Evolutionary conservation across 2,329 filamentous ascomycete species (phyloP).

Genomic region (Cladosporium phlei): DNA sequence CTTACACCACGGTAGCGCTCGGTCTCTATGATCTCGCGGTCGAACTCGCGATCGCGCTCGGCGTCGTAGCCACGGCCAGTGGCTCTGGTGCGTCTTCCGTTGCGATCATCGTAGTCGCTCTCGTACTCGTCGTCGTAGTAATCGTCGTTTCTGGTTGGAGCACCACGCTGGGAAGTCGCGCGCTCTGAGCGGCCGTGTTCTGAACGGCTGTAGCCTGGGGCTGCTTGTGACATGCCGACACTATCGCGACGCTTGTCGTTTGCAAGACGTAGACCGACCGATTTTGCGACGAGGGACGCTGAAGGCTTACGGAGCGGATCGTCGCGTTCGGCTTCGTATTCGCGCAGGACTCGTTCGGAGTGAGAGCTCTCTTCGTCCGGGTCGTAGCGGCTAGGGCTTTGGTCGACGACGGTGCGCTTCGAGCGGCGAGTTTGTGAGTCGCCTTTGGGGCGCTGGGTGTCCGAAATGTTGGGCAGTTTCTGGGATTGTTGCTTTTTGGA

Average conservation of each 20-base stretch:
- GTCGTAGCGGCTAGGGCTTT: constrained; percentile 14
- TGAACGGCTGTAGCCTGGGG: constrained; percentile 27
- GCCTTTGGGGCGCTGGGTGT: constrained; percentile 1
- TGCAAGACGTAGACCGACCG: constrained; percentile 14
- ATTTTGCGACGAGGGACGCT: constrained; percentile 11
- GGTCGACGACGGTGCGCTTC: background rate
- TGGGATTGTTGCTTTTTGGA: background rate
- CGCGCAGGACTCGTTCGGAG: constrained; percentile 23
- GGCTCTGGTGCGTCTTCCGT: constrained; percentile 9
- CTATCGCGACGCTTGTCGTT: constrained; percentile 22
- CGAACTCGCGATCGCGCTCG: constrained; percentile 26
- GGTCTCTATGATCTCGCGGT: constrained; percentile 28
- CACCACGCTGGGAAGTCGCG: constrained; percentile 5
- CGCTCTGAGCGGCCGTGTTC: constrained; percentile 28
- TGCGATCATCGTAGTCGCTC: constrained; percentile 17
- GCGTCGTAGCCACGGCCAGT: constrained; percentile 18
- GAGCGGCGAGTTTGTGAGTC: constrained; percentile 2
- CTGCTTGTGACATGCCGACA: constrained; percentile 22
- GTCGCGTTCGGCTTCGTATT: constrained; percentile 30
- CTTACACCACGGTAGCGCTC: constrained; percentile 32
- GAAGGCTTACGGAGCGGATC: constrained; percentile 24
- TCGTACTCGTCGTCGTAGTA: constrained; percentile 15
- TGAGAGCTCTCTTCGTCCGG: constrained; percentile 22
- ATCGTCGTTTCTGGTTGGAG: constrained; percentile 5
- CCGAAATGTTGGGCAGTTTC: background rate